Evolutionary conservation across 345 rosid genomes (phyloP).

Genomic region (Passiflora organensis): DNA sequence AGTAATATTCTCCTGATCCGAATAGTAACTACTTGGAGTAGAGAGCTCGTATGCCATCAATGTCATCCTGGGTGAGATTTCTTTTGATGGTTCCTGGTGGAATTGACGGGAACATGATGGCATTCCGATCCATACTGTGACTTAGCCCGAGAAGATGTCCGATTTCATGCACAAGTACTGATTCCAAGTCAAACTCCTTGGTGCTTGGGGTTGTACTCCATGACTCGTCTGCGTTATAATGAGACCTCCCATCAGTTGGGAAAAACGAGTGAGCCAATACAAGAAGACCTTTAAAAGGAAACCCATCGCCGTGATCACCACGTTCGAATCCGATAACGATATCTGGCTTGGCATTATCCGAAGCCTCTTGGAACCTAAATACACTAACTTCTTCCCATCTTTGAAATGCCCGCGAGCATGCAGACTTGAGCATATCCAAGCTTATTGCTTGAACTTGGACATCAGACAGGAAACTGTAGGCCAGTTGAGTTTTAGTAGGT

Average conservation of each 20-base stretch:
- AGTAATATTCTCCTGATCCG: too few species aligned
- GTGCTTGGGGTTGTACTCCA: neutral
- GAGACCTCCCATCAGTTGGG: neutral
- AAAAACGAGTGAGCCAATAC: neutral
- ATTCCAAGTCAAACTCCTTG: neutral
- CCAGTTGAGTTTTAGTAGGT: neutral
- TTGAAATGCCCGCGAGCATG: neutral
- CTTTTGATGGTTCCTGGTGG: too few species aligned
- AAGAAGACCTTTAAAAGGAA: neutral
- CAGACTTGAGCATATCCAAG: neutral
- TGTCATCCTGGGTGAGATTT: too few species aligned
- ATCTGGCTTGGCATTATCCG: neutral
- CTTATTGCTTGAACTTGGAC: neutral
- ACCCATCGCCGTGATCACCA: neutral
- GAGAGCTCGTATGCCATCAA: too few species aligned
- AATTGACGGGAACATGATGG: too few species aligned
- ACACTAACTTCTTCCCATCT: neutral
- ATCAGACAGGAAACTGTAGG: neutral
- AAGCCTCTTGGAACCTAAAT: neutral
- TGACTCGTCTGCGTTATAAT: neutral
- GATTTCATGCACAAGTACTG: neutral
- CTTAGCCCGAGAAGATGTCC: neutral
- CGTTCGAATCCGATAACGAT: neutral
- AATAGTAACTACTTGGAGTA: too few species aligned
- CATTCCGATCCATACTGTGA: too few species aligned